Evolutionary conservation across 495 filamentous ascomycete species (phyloP), one percentile per base, ranked within the genome.

Genomic region (Penicillium cinerascens): DNA sequence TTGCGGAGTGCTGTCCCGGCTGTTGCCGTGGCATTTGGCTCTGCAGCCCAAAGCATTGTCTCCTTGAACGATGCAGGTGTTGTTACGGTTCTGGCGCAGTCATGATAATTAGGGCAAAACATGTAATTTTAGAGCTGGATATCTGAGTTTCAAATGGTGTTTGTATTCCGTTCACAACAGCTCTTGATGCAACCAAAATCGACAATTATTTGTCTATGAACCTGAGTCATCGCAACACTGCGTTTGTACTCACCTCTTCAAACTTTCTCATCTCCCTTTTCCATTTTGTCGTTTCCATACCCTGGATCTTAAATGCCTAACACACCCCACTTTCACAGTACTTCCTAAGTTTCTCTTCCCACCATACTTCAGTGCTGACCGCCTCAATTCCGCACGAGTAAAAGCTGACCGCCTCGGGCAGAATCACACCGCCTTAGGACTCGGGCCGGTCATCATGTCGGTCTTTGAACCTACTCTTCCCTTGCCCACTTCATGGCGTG

Each of bases 21-120:
- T 8, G 78, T 85, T 8, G 86, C 85, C 18, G 77, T 92, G 23
- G 74, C 75, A 44, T 98, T 91, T 91, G 90, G 91, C 9, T 64
- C 78, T 7, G 76, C 80, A 23, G 92, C 87, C n/a, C 82, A 79
- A 53, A 86, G 79, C 56, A 72, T 98, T 50, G 76, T 96, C 39
- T 78, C 82, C 13, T 74, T 96, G 60, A 88, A 84, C 64, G 74
- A 70, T 25, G 86, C 88, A 37, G 95, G 93, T 10, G 82, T 80
- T 36, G 62, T 97, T 41, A 88, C 79, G 48, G 76, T 90, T 51
- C 66, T 95, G 41, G 71, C 61, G 25, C 54, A 70, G 52, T 73
- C 68, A 65, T 74, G 70, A 78, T 67, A 71, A 74, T 67, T 63
- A 52, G 59, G 52, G 59, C 52, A 55, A 52, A 59, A 48, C 36